Evolutionary conservation across 2,329 filamentous ascomycete species (phyloP), one percentile per base, ranked within the genome.

Genomic region (Sphaceloma murrayae): DNA sequence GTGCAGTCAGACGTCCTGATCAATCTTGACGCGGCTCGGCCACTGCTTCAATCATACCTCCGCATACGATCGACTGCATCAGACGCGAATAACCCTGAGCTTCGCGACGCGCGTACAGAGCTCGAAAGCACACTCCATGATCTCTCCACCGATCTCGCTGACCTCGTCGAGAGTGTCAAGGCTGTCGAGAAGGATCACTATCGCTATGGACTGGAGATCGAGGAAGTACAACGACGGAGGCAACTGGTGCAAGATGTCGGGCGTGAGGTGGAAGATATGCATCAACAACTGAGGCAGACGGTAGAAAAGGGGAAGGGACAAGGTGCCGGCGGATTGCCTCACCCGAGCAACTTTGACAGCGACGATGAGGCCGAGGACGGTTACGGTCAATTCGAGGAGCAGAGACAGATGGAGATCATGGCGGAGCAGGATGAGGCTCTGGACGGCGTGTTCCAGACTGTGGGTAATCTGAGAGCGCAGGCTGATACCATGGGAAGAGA

Each of bases 401-500:
- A 91, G 65, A 78, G 93, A 60, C 93, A 98, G 68, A 62, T 83
- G 58, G 77, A 88, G 65, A 83, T 98, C 65, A 88, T 98, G 82
- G 77, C 82, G 53, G 86, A 95, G 63, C 91, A 98, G 69, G 91
- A 98, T 60, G 74, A 88, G 65, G 83, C 91, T 55, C 73, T 98
- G 1, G 89, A 96, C 59, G 85, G 84, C 11, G 89, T 98, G 34
- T 94, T 93, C 60, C 77, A 80, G 53, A 96, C 89, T 1, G 91
- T 98, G 17, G 89, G 88, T 2, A 95, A 87, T 59, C 66, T 98
- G 58, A 73, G 89, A 46, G 74, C 82, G 58, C 91, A 96, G 70
- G 93, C 91, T 1, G 81, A 93, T 63, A 85, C 87, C 54, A 98
- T 98, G 89, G 89, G 91, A 1, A 73, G 89, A 46, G 91, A 98